Percentiles rank a stretch among this genome's conserved stretches.
Evolutionary conservation across 2,329 filamentous ascomycete genomes (phyloP).

Genomic region (Keithomyces neogunnii): DNA sequence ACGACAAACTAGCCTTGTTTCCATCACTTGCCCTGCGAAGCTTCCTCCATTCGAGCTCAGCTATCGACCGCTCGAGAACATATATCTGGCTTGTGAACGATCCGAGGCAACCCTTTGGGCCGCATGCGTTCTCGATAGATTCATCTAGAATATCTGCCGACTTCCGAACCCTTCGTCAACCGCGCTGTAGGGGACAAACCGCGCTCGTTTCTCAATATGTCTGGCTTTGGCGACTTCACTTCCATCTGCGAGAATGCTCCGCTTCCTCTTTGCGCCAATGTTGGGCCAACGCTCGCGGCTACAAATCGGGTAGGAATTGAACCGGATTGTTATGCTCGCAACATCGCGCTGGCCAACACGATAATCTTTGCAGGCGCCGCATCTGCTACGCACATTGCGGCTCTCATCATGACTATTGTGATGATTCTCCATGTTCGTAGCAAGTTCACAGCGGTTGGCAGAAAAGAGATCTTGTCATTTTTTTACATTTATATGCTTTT

Average conservation of each 20-base stretch:
- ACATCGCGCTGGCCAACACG: constrained; percentile 93
- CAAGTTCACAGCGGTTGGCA: constrained; percentile 93
- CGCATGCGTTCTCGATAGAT: too few relatives aligned
- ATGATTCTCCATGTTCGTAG: constrained; percentile 97
- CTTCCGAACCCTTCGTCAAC: background rate
- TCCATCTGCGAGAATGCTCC: constrained; percentile 77
- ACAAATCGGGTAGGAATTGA: constrained; percentile 69
- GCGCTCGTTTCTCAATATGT: constrained; percentile 34
- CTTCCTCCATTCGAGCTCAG: too few relatives aligned
- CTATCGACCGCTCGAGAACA: too few relatives aligned
- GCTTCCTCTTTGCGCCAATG: constrained; percentile 77
- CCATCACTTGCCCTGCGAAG: too few relatives aligned
- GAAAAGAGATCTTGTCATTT: constrained; percentile 71
- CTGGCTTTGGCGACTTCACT: constrained; percentile 88
- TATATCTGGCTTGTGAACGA: too few relatives aligned
- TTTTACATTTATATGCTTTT: constrained; percentile 95
- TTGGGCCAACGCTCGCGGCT: constrained; percentile 66
- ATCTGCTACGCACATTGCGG: constrained; percentile 84
- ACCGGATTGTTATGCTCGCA: constrained; percentile 84
- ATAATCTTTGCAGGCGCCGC: constrained; percentile 95
- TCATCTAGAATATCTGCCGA: too few relatives aligned
- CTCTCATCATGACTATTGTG: constrained; percentile 84
- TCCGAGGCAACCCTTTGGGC: too few relatives aligned
- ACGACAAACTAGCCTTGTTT: too few relatives aligned
- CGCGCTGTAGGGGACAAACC: background rate